These are phyloP conservation scores for Miamiensis avidus DNA, from an alignment of 169 alveolate species.

Conservation along the genomic window DNA sequence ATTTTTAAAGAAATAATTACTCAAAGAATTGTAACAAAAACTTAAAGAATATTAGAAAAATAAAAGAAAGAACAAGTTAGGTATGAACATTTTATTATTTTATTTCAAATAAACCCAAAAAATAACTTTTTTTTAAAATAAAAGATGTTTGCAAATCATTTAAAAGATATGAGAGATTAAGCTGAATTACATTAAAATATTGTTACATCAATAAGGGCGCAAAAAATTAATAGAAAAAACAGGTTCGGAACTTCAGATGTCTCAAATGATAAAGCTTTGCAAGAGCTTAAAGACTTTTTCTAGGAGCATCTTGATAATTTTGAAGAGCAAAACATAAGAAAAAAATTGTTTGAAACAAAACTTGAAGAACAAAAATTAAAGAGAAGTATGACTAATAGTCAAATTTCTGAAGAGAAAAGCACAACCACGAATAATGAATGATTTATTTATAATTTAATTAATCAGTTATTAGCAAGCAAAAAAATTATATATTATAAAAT, in stretches of 20 bases:
- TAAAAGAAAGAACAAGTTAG: neutral
- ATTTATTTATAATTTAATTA: too few relatives aligned
- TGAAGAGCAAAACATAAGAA: neutral
- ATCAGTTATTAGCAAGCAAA: too few relatives aligned
- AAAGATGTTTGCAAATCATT: neutral
- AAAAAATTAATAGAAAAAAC: too few relatives aligned
- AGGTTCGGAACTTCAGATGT: neutral
- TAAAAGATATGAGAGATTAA: neutral
- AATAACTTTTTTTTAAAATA: too few relatives aligned
- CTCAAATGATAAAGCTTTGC: neutral
- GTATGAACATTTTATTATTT: neutral
- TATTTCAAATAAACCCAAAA: too few relatives aligned
- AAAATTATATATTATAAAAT: too few relatives aligned
- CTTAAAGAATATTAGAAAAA: neutral
- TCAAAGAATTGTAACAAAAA: neutral
- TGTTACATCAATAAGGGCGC: neutral
- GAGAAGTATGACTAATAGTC: too few relatives aligned
- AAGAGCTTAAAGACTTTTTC: neutral
- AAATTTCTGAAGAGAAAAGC: too few relatives aligned
- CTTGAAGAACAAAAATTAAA: neutral
- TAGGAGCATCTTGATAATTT: neutral
- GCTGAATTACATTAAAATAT: neutral
- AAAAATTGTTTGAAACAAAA: neutral
- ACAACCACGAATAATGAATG: too few relatives aligned
- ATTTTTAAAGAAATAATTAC: neutral